A percentile compares a stretch with the other conserved stretches of the same genome.
Conservation (phyloP, 306 rosid species). For the Fragaria ananassa region DNA sequence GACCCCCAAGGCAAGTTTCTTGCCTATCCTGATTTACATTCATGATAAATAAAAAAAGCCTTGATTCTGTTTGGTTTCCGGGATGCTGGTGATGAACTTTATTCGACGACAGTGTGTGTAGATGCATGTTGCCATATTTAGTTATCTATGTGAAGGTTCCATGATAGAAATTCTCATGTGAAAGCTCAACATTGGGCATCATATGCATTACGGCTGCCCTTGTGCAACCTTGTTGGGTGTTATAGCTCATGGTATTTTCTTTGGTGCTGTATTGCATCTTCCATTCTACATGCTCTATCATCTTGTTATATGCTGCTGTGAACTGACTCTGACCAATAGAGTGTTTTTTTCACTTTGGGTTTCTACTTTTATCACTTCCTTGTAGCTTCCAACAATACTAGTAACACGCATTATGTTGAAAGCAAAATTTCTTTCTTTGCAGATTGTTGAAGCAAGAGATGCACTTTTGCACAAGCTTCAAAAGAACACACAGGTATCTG, state of each 20-base stretch:
- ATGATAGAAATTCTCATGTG: neutral
- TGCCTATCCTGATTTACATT: slow-evolving; percentile 12
- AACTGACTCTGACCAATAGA: neutral
- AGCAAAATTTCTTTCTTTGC: slow-evolving; percentile 14
- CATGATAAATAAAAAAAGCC: neutral
- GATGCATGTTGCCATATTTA: neutral
- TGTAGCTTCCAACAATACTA: neutral
- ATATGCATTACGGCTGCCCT: neutral
- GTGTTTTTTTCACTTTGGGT: neutral
- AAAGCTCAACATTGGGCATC: neutral
- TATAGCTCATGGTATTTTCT: neutral
- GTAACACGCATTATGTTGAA: neutral
- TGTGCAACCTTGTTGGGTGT: neutral
- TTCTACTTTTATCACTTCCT: neutral
- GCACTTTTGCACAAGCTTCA: slow-evolving; percentile 51
- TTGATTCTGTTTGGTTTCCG: neutral
- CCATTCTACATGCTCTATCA: neutral
- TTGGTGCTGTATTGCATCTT: neutral
- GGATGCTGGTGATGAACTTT: slow-evolving; percentile 1
- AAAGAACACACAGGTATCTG: slow-evolving; percentile 41
- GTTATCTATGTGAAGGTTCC: neutral
- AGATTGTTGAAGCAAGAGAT: slow-evolving; percentile 79
- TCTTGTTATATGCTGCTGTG: neutral
- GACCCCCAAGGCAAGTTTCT: slow-evolving; percentile 60
- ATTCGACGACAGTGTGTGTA: neutral